These are phyloP conservation scores for Euphorbia pulcherrima DNA, from an alignment of 345 rosid species.

Conservation along the genomic window DNA sequence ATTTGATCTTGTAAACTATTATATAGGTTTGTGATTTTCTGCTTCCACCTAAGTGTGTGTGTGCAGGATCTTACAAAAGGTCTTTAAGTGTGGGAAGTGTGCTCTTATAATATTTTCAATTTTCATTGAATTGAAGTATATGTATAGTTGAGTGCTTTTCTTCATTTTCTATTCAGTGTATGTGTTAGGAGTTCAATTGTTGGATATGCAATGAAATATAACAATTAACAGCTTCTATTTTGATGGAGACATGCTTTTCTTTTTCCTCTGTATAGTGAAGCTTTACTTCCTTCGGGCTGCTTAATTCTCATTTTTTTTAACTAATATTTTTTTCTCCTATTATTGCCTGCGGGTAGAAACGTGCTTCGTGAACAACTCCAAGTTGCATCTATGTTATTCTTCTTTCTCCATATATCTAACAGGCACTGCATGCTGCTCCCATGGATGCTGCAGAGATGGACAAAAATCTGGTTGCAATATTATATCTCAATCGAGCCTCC, in stretches of 20 bases:
- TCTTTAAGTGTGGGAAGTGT: too few relatives aligned
- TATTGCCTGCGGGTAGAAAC: background rate
- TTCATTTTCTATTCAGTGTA: too few relatives aligned
- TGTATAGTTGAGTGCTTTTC: too few relatives aligned
- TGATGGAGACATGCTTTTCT: background rate
- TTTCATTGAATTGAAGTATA: too few relatives aligned
- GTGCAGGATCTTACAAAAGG: too few relatives aligned
- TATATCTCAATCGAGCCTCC: constrained; percentile 69
- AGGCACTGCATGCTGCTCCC: constrained; percentile 81
- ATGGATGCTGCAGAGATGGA: constrained; percentile 41
- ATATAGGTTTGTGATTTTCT: too few relatives aligned
- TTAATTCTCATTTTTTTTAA: background rate
- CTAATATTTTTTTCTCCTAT: background rate
- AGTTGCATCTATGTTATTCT: background rate
- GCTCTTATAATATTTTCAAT: too few relatives aligned
- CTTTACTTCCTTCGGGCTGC: background rate
- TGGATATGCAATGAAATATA: background rate
- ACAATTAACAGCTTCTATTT: background rate
- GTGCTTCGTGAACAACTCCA: background rate
- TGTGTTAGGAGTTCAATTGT: background rate
- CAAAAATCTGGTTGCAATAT: constrained; percentile 63
- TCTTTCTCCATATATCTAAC: background rate
- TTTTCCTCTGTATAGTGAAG: background rate
- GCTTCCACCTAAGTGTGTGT: too few relatives aligned
- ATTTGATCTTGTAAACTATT: too few relatives aligned